A percentile compares a stretch with the other conserved stretches of the same genome.
Conservation (phyloP, 1,139 yeast genomes). For the Candida labiduridarum region DNA sequence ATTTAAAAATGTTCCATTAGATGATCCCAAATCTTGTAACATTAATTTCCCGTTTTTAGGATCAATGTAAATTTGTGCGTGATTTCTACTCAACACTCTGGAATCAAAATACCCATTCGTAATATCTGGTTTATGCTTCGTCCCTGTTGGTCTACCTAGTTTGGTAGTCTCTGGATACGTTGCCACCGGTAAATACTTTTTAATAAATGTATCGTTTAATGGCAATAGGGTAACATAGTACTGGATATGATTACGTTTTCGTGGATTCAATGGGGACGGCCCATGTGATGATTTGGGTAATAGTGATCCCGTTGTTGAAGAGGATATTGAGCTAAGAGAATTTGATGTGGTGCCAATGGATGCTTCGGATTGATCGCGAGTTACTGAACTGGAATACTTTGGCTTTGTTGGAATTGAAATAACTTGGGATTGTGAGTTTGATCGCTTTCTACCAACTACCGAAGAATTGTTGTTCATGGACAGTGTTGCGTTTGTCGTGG, state of each 20-base stretch:
- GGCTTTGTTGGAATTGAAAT: slow-evolving; percentile 17
- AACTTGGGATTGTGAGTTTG: slow-evolving; percentile 45
- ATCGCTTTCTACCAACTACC: slow-evolving; percentile 29
- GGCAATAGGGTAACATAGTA: slow-evolving; percentile 70
- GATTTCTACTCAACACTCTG: slow-evolving; percentile 88
- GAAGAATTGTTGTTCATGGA: neutral
- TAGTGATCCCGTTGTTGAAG: slow-evolving; percentile 5
- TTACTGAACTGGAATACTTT: slow-evolving; percentile 1
- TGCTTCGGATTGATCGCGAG: slow-evolving; percentile 8
- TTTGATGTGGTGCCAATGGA: slow-evolving; percentile 8
- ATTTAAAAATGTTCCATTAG: slow-evolving; percentile 93
- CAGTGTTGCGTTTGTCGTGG: slow-evolving; percentile 3
- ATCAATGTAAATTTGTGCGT: slow-evolving; percentile 86
- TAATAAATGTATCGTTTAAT: slow-evolving; percentile 78
- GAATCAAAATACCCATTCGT: slow-evolving; percentile 95
- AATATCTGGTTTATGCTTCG: slow-evolving; percentile 70
- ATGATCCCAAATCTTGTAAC: slow-evolving; percentile 84
- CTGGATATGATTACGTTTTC: slow-evolving; percentile 37
- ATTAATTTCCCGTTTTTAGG: slow-evolving; percentile 66
- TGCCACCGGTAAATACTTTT: slow-evolving; percentile 80
- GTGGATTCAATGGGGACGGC: slow-evolving; percentile 20
- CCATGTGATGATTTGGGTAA: slow-evolving; percentile 7
- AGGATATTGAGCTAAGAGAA: slow-evolving; percentile 8
- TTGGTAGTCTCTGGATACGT: slow-evolving; percentile 80
- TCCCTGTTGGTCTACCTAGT: slow-evolving; percentile 83